Base-by-base conservation (phyloP, 805 yeast species). In the Candida vaughaniae region DNA sequence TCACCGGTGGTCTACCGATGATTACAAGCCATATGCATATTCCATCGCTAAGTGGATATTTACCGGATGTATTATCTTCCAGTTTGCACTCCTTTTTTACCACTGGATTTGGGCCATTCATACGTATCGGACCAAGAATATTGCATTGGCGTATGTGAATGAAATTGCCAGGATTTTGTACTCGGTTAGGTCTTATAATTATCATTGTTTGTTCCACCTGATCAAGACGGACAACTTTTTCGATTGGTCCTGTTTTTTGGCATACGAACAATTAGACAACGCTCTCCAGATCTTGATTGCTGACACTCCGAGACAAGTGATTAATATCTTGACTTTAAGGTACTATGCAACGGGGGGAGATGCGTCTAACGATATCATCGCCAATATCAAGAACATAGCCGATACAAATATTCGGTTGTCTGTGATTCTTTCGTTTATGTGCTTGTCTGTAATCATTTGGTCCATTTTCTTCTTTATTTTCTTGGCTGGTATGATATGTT, bases 261-360 rank as follows among this genome's bases (percentile, higher is more conserved):
- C 80, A 3, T 85, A 77, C 58, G 76, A 75, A 45, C 80, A 85
- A 33, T 63, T 83, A 36, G 81, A 83, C 48, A 75, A 77, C 36
- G 82, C 84, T 10, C 64, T 77, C 30, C 69, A 66, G 31, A 71
- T 87, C 47, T 49, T 87, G 7, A 64, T 85, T 30, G 89, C 95
- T 0, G 95, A 88, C 48, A 73, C 89, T 12, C 96, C 96, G 16
- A 77, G 96, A 60, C 96, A 88, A 60, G 81, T 85, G 1, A 75
- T 88, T 44, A 88, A 88, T 53, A 84, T 89, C 18, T 64, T 85
- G 47, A 86, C 96, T 0, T 61, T 83, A 15, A 56, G 58, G 7
- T 67, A 65, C 46, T 77, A 77, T 38, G 78, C 74, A 25, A 64
- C 78, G 1, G 64, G 69, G 22, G 74, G 75, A 11, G 71, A 66